These are phyloP conservation scores for Trichomonas gallinae DNA, from an alignment of 208 protist species.

Conservation along the genomic window DNA sequence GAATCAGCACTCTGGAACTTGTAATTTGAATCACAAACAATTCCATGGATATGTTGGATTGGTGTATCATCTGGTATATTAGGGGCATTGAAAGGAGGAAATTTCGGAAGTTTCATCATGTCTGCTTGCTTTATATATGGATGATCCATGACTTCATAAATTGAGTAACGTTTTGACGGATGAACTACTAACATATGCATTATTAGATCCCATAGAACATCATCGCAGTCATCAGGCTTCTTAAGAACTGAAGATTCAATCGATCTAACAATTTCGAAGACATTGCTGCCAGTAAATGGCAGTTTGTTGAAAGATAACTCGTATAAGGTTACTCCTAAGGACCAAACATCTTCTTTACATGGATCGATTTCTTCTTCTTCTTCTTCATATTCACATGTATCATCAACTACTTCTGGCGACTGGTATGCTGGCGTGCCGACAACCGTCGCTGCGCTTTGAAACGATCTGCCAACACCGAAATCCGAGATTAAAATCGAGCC, in stretches of 20 bases:
- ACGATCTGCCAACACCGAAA: background rate
- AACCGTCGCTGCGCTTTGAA: background rate
- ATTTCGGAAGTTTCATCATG: background rate
- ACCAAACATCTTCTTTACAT: background rate
- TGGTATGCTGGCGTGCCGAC: background rate
- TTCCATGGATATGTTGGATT: background rate
- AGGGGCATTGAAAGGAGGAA: background rate
- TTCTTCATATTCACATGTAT: background rate
- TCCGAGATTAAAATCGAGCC: background rate
- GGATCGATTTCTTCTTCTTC: background rate
- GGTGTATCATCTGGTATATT: background rate
- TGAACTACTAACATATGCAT: background rate
- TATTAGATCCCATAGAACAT: background rate
- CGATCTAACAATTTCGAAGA: background rate
- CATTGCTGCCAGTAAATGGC: background rate
- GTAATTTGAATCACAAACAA: background rate
- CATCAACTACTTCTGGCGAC: background rate
- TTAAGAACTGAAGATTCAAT: background rate
- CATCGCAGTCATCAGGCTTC: background rate
- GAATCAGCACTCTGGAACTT: background rate
- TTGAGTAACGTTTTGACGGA: background rate
- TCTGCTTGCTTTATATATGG: background rate
- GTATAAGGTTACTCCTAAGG: background rate
- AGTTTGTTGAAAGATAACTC: background rate
- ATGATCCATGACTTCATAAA: background rate